phyloP scores from a whole-genome alignment of 306 rosid genomes.

The Dryas alaskensis region DNA sequence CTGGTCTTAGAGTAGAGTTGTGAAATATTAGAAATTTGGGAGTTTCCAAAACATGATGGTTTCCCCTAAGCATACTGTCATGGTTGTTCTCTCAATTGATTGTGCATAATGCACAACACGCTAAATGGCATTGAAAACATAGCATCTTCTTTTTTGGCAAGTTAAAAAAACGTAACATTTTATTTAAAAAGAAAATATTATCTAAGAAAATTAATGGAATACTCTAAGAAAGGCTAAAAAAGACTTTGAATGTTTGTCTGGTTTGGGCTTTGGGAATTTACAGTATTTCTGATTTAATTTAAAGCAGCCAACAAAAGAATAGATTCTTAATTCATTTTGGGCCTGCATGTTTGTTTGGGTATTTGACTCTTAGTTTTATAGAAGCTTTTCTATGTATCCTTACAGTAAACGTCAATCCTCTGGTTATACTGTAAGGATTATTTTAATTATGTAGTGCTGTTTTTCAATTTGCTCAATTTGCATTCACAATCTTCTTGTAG shows the following conservation, averaged over 20 bases:
- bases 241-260: not conserved
- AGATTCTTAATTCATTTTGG: not conserved
- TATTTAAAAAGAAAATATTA: not conserved
- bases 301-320: not conserved
- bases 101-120: not conserved
- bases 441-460: not conserved
- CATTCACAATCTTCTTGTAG: conserved; percentile 40
- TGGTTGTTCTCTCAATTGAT: not conserved
- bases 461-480: conserved; percentile 4
- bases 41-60: not conserved
- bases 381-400: not conserved
- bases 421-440: not conserved
- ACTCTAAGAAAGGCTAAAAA: not conserved
- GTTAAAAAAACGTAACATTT: no score
- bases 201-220: not conserved
- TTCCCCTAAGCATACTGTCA: not conserved
- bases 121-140: not conserved
- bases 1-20: not conserved
- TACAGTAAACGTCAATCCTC: not conserved
- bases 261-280: not conserved
- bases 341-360: not conserved
- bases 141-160: not conserved
- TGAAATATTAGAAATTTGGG: not conserved
- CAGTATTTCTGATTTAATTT: not conserved
- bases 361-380: not conserved